These are phyloP conservation scores for Curvularia hawaiiensis DNA, from an alignment of 2,329 filamentous ascomycete genomes.

Conservation along the genomic window DNA sequence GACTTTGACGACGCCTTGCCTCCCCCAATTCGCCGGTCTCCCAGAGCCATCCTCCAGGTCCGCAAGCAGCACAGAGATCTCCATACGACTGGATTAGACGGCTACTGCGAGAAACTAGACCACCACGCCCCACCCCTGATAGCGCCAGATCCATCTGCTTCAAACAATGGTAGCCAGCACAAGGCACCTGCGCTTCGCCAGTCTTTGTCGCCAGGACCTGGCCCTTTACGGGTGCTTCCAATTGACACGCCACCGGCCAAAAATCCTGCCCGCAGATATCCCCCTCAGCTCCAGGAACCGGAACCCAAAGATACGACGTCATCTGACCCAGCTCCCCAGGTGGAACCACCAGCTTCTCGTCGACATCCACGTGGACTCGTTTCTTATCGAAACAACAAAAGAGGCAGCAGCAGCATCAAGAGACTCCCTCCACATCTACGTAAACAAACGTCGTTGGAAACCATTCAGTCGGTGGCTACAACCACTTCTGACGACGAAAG, in stretches of 20 bases:
- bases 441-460: slow-evolving; percentile 39
- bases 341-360: slow-evolving; percentile 17
- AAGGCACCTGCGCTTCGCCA: slow-evolving; percentile 5
- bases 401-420: slow-evolving; percentile 20
- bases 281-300: slow-evolving; percentile 25
- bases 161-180: slow-evolving; percentile 7
- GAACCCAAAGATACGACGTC: slow-evolving; percentile 10
- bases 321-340: slow-evolving; percentile 15
- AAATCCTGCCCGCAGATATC: slow-evolving; percentile 21
- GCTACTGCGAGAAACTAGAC: slow-evolving; percentile 21
- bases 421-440: slow-evolving; percentile 29
- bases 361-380: slow-evolving; percentile 21
- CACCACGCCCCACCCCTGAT: slow-evolving; percentile 28
- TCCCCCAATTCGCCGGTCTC: slow-evolving; percentile 27
- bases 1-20: slow-evolving; percentile 22
- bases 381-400: slow-evolving; percentile 29
- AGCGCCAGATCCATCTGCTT: slow-evolving; percentile 20
- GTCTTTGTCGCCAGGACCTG: slow-evolving; percentile 21
- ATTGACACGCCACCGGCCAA: slow-evolving; percentile 16
- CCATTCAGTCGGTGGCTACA: slow-evolving; percentile 39
- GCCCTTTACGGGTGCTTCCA: slow-evolving; percentile 27
- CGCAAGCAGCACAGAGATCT: slow-evolving; percentile 18
- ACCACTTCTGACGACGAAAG: slow-evolving; percentile 20
- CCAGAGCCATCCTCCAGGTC: slow-evolving; percentile 24
- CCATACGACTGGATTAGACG: slow-evolving; percentile 15